A percentile compares a stretch with the other conserved stretches of the same genome.
These are phyloP conservation scores for Gloeopeniophorella convolvens DNA, from an alignment of 768 basidiomycete genomes.

Conservation along the genomic window DNA sequence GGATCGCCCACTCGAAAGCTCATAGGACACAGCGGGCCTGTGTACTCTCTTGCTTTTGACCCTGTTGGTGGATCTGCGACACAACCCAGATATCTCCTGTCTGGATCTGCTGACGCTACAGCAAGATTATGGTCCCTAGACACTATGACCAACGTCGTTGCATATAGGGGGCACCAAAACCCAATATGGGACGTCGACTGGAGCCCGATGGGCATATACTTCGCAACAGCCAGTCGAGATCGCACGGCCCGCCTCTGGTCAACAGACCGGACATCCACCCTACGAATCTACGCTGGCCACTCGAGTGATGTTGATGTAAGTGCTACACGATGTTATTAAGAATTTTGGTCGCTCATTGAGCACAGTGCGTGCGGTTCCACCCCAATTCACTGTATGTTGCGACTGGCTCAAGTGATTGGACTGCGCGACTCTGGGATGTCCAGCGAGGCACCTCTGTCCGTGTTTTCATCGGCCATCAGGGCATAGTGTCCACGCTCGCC, in stretches of 20 bases:
- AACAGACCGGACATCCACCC: conserved; percentile 78
- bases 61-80: conserved; percentile 81
- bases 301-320: conserved; percentile 94
- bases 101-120: conserved; percentile 88
- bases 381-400: conserved; percentile 97
- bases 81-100: conserved; percentile 83
- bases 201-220: conserved; percentile 98
- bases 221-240: conserved; percentile 92
- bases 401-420: conserved; percentile 95
- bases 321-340: conserved; percentile 14
- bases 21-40: conserved; percentile 94
- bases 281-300: conserved; percentile 94
- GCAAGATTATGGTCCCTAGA: conserved; percentile 92
- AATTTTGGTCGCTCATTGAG: conserved; percentile 1
- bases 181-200: conserved; percentile 99
- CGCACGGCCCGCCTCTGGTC: conserved; percentile 95
- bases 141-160: conserved; percentile 88
- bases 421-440: conserved; percentile 97
- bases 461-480: conserved; percentile 94
- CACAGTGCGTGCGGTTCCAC: conserved; percentile 90
- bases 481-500: conserved; percentile 76
- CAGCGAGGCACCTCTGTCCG: conserved; percentile 90
- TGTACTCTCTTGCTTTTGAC: conserved; percentile 92
- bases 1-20: conserved; percentile 88
- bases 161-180: conserved; percentile 92